Percentiles rank a stretch among this genome's conserved stretches.
Conservation (phyloP, 129 eudicot genomes). For the Silybum marianum region DNA sequence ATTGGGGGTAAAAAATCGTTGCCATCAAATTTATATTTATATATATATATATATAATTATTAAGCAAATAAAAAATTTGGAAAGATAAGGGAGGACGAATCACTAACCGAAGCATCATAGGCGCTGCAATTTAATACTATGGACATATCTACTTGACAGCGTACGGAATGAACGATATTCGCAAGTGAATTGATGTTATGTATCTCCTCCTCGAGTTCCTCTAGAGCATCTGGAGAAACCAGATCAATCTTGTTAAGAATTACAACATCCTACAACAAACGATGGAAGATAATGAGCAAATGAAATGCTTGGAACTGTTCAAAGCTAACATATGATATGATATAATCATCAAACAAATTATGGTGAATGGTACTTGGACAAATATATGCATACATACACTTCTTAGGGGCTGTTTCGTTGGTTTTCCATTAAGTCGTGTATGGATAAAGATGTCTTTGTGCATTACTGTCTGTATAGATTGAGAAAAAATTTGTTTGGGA, state of each 20-base stretch:
- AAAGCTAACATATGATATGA: neutral
- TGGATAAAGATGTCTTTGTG: too few species aligned
- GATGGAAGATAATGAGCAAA: conserved; percentile 14
- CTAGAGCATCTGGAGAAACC: conserved; percentile 59
- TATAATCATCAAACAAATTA: neutral
- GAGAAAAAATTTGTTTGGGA: too few species aligned
- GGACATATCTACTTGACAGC: conserved; percentile 91
- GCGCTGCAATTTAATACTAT: conserved; percentile 75
- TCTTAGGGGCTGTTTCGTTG: neutral
- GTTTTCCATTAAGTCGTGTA: too few species aligned
- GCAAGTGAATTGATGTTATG: conserved; percentile 81
- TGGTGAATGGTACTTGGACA: neutral
- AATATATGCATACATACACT: neutral
- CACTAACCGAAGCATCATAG: conserved; percentile 72
- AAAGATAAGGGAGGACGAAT: conserved; percentile 2
- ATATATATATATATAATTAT: conserved; percentile 13
- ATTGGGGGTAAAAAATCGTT: neutral
- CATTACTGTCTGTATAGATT: too few species aligned
- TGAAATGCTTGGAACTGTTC: neutral
- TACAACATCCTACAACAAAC: conserved; percentile 76
- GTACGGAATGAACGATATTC: conserved; percentile 66
- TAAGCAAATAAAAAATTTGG: neutral
- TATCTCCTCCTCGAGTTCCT: conserved; percentile 81
- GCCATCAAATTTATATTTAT: conserved; percentile 11
- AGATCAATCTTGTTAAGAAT: conserved; percentile 90